A percentile compares a stretch with the other conserved stretches of the same genome.
Evolutionary conservation across 1,284 basidiomycete genomes (phyloP).

Genomic region (Trichosporon coremiiforme): DNA sequence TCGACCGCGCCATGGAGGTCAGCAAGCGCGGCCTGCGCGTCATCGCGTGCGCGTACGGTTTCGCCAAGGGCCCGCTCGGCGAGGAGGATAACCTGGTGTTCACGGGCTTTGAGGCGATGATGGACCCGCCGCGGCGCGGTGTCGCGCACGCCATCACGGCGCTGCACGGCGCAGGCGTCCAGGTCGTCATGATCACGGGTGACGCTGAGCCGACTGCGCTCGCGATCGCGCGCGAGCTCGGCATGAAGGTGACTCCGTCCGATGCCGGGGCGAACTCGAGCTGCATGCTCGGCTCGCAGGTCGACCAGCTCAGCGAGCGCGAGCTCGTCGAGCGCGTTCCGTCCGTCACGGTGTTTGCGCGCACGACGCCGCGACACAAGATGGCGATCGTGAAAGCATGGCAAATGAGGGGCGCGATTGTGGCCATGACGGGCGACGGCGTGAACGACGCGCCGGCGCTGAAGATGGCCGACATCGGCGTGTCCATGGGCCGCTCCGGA

Average conservation of each 20-base stretch:
- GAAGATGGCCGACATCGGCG: conserved; percentile 97
- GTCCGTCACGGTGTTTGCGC: conserved; percentile 80
- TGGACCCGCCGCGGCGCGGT: conserved; percentile 89
- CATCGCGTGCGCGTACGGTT: conserved; percentile 86
- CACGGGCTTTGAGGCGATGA: conserved; percentile 90
- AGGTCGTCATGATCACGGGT: conserved; percentile 97
- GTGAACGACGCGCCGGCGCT: conserved; percentile 97
- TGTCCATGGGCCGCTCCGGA: conserved; percentile 94
- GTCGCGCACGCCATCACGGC: conserved; percentile 83
- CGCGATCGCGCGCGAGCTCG: conserved; percentile 85
- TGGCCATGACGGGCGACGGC: conserved; percentile 98
- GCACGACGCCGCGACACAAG: conserved; percentile 94
- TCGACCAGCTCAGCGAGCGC: conserved; percentile 77
- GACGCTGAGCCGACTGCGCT: conserved; percentile 89
- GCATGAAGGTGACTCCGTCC: conserved; percentile 60
- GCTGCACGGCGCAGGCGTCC: conserved; percentile 81
- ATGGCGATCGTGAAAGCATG: conserved; percentile 95
- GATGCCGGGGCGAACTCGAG: conserved; percentile 40
- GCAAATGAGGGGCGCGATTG: conserved; percentile 81
- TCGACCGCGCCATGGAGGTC: conserved; percentile 69
- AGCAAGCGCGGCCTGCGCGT: conserved; percentile 79
- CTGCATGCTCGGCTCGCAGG: conserved; percentile 79
- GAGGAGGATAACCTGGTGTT: conserved; percentile 71
- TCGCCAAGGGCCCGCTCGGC: conserved; percentile 48
- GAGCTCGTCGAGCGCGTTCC: conserved; percentile 84